A percentile compares a stretch with the other conserved stretches of the same genome.
phyloP scores from a whole-genome alignment of 78 protist species.

The Capsaspora owczarzaki region DNA sequence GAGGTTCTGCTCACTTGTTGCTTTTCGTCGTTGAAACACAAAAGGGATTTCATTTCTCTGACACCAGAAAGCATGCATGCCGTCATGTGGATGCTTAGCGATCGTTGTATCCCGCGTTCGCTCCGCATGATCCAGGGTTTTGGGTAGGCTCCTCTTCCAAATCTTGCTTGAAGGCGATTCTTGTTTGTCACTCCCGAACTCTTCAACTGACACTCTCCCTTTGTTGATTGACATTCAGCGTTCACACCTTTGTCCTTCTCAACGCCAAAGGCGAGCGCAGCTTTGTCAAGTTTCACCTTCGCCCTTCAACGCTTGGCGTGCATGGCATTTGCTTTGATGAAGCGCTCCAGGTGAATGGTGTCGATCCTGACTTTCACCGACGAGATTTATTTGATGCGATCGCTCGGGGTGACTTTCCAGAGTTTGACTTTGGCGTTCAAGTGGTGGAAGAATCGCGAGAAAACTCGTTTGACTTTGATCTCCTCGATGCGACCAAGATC shows the following conservation, averaged over 20 bases:
- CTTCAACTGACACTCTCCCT: too few species aligned
- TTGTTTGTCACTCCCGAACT: too few species aligned
- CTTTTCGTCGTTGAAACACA: too few species aligned
- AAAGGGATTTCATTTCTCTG: too few species aligned
- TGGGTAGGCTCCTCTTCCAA: too few species aligned
- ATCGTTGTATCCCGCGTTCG: constrained; percentile 55
- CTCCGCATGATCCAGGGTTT: constrained; percentile 69
- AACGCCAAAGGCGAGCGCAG: constrained; percentile 37
- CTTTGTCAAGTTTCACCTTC: constrained; percentile 62
- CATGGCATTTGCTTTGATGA: constrained; percentile 43
- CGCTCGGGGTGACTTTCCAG: constrained; percentile 59
- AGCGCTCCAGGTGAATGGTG: constrained; percentile 40
- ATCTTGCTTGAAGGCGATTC: too few species aligned
- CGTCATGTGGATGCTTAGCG: too few species aligned
- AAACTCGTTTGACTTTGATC: constrained; percentile 45
- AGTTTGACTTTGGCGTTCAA: constrained; percentile 56
- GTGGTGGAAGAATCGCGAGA: constrained; percentile 57
- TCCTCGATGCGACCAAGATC: constrained; percentile 73
- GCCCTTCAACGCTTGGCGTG: constrained; percentile 46
- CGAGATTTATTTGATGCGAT: constrained; percentile 65
- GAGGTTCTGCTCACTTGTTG: too few species aligned
- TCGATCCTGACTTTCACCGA: constrained; percentile 55
- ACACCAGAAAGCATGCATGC: too few species aligned
- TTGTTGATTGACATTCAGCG: too few species aligned
- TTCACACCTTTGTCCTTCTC: constrained; percentile 60